Base-by-base conservation (phyloP, 345 rosid genomes). In the Camelina laxa region DNA sequence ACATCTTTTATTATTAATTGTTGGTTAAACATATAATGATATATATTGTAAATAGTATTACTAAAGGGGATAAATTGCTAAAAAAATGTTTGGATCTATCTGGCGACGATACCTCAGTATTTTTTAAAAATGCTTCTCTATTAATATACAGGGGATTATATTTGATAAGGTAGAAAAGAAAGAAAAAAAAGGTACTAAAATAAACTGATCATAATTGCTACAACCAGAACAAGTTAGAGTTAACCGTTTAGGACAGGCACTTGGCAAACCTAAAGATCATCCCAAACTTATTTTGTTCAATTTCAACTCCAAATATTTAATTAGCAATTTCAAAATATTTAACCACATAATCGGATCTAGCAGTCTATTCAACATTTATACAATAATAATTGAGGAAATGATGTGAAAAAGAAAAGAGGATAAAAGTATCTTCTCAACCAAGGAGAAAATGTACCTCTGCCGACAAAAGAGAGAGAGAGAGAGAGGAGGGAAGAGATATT, bases 381-480 rank as follows among this genome's bases (percentile, higher is more conserved):
- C 54, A 45, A 56, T 9, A 65, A 73, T 56, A 73, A 56, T 65
- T 45, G 45, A 62, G 48, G 63, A 30, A 19, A 38, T 45, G 66
- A 47, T 67, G 53, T 22, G 22, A 54, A 56, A 17, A 15, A 14
- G 54, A 55, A 22, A 10, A 53, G 7, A 72, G 9, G 70, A 54
- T 53, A 63, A 42, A 41, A 63, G 57, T 74, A 66, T 73, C 21
- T 35, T 56, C 38, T n/a, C 12, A 56, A 55, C 36, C 35, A 70
- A 64, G 27, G 36, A 55, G 65, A 56, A 56, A 65, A 24, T 61
- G 45, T 66, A 53, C 7, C 12, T 69, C 69, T 69, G 75, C 79
- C 75, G 75, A 76, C 79, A 54, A 61, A 69, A 67, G 1, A 14
- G 55, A 56, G 60, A 44, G 38, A 61, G n/a, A 42, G 36, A 61